phyloP scores from a whole-genome alignment of 352 stramenopile species.

The Phytophthora podocarpi region DNA sequence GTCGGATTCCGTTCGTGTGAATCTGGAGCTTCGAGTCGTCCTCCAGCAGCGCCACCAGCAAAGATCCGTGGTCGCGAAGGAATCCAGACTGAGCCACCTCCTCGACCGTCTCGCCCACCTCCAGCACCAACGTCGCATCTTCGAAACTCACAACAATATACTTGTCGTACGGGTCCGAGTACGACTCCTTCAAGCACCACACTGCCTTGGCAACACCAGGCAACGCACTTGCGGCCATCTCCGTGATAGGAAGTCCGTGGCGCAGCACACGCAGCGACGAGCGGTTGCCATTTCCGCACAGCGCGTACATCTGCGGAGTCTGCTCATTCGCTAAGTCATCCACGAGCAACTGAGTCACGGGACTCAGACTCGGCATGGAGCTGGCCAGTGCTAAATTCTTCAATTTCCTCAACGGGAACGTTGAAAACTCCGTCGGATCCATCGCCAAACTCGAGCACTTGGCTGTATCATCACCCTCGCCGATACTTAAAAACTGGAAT shows the following conservation, averaged over 20 bases:
- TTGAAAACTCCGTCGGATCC: constrained; percentile 62
- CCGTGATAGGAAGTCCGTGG: constrained; percentile 96
- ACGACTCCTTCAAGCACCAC: constrained; percentile 94
- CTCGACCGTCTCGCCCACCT: constrained; percentile 97
- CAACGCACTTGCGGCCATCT: constrained; percentile 96
- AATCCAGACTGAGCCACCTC: constrained; percentile 97
- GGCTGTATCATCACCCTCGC: constrained; percentile 89
- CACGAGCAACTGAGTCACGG: constrained; percentile 95
- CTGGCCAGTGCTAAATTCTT: constrained; percentile 90
- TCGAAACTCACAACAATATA: constrained; percentile 99
- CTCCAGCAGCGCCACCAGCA: constrained; percentile 94
- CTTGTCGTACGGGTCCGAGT: constrained; percentile 72
- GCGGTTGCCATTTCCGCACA: constrained; percentile 93
- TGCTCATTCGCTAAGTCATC: constrained; percentile 95
- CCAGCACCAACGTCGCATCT: constrained; percentile 98
- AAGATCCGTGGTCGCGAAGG: constrained; percentile 93
- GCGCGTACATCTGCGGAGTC: constrained; percentile 96
- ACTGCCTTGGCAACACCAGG: constrained; percentile 95
- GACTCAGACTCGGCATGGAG: constrained; percentile 88
- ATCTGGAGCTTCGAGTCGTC: constrained; percentile 97
- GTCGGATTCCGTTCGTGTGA: constrained; percentile 94
- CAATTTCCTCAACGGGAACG: constrained; percentile 83
- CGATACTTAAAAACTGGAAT: constrained; percentile 98
- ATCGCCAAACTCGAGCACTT: constrained; percentile 73
- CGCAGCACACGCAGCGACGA: constrained; percentile 95